Conservation (phyloP, 2,329 filamentous ascomycete genomes). For the Sporothrix curviconia region DNA sequence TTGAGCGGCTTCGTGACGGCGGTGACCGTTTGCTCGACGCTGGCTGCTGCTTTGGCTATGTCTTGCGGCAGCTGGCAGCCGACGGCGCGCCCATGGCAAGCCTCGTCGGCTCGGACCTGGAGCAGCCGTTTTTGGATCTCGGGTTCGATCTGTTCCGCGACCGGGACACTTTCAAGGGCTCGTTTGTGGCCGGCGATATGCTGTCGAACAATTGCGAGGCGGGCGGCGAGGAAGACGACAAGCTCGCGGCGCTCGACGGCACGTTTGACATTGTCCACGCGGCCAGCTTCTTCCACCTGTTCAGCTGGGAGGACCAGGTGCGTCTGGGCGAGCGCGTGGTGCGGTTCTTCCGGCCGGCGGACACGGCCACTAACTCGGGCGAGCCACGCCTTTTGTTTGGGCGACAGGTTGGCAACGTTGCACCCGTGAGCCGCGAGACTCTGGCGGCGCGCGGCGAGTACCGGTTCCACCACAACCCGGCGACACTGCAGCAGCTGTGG, state of each 20-base stretch:
- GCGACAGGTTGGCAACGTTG: conserved; percentile 24
- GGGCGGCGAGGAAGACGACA: conserved; percentile 8
- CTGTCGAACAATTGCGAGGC: conserved; percentile 16
- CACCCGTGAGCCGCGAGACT: conserved; percentile 16
- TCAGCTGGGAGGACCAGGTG: conserved; percentile 25
- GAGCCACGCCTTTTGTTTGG: conserved; percentile 24
- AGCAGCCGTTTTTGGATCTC: conserved; percentile 27
- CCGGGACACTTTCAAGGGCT: conserved; percentile 18
- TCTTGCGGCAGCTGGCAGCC: conserved; percentile 35
- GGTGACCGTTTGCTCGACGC: conserved; percentile 32
- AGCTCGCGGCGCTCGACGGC: conserved; percentile 20
- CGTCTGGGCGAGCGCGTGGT: conserved; percentile 23
- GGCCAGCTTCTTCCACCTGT: conserved; percentile 29
- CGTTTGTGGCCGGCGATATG: conserved; percentile 24
- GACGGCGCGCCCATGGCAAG: conserved; percentile 34
- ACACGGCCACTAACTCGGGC: background rate
- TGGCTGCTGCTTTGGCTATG: conserved; percentile 40
- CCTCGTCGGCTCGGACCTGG: conserved; percentile 34
- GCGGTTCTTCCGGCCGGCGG: conserved; percentile 21
- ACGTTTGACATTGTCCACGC: conserved; percentile 26
- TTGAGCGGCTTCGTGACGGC: conserved; percentile 23
- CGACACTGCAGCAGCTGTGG: conserved; percentile 37
- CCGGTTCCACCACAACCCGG: conserved; percentile 34
- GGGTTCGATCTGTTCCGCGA: conserved; percentile 31
- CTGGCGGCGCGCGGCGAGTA: conserved; percentile 18